Evolutionary conservation across 2,329 filamentous ascomycete species (phyloP).

Genomic region (Diaporthe longicolla): DNA sequence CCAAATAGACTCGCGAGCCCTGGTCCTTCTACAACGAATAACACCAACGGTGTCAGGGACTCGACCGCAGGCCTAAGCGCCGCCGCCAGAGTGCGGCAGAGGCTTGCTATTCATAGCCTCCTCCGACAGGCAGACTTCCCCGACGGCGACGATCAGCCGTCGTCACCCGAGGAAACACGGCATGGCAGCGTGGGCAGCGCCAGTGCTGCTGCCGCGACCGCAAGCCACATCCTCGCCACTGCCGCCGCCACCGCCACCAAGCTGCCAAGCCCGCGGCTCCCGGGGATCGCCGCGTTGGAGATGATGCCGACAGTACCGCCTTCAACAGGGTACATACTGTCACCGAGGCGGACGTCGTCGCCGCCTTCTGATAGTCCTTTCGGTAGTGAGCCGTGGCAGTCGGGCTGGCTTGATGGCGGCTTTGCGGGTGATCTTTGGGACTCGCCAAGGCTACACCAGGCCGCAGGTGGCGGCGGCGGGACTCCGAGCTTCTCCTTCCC

Average conservation of each 20-base stretch:
- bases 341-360: constrained; percentile 14
- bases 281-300: constrained; percentile 9
- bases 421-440: constrained; percentile 28
- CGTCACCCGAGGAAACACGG: not conserved
- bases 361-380: not conserved
- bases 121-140: constrained; percentile 48
- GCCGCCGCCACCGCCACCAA: not conserved
- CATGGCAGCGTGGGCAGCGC: not conserved
- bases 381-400: constrained; percentile 32
- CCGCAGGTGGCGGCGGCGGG: not conserved
- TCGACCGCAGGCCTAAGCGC: constrained; percentile 41
- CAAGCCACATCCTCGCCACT: not conserved
- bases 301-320: constrained; percentile 3
- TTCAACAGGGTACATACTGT: not conserved
- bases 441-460: not conserved
- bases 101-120: constrained; percentile 50
- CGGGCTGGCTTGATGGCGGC: constrained; percentile 9
- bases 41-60: constrained; percentile 1
- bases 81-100: constrained; percentile 46
- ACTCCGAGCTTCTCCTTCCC: constrained; percentile 32
- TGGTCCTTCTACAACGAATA: not conserved
- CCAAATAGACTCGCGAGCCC: constrained; percentile 33
- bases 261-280: not conserved
- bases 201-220: not conserved
- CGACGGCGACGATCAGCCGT: constrained; percentile 45